Percentiles rank a stretch among this genome's conserved stretches.
Evolutionary conservation across 2,329 filamentous ascomycete species (phyloP).

Genomic region (Penicillium janthinellum): DNA sequence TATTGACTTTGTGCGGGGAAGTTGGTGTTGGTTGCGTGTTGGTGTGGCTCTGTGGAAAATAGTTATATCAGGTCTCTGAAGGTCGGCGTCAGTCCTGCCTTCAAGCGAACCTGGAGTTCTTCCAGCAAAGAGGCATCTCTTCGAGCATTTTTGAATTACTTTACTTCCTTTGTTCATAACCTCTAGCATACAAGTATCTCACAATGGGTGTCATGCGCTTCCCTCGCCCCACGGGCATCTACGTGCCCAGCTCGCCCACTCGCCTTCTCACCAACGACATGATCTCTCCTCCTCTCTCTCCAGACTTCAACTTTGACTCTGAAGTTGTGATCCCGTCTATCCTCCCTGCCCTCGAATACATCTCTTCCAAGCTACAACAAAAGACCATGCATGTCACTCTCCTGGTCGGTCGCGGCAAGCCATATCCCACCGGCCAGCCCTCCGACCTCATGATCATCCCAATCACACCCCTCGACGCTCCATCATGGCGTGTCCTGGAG

Average conservation of each 20-base stretch:
- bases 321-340: constrained; percentile 40
- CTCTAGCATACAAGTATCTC: not conserved
- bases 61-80: constrained; percentile 21
- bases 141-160: not conserved
- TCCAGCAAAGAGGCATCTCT: constrained; percentile 3
- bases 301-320: constrained; percentile 41
- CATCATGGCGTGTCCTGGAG: constrained; percentile 35
- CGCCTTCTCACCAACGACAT: constrained; percentile 43
- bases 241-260: constrained; percentile 37
- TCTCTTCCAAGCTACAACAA: constrained; percentile 44
- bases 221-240: constrained; percentile 39
- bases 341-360: constrained; percentile 45
- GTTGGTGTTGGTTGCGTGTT: constrained; percentile 1
- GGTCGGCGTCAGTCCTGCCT: not conserved
- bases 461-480: constrained; percentile 34
- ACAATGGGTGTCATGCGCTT: constrained; percentile 41
- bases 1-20: constrained; percentile 18
- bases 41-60: not conserved
- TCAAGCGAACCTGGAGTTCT: not conserved
- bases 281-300: constrained; percentile 46
- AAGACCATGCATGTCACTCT: constrained; percentile 44
- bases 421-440: constrained; percentile 40
- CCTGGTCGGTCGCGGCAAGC: constrained; percentile 44
- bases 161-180: not conserved
- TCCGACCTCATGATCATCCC: constrained; percentile 45